Evolutionary conservation across 129 eudicot genomes (phyloP).

Genomic region (Cynara cardunculus): DNA sequence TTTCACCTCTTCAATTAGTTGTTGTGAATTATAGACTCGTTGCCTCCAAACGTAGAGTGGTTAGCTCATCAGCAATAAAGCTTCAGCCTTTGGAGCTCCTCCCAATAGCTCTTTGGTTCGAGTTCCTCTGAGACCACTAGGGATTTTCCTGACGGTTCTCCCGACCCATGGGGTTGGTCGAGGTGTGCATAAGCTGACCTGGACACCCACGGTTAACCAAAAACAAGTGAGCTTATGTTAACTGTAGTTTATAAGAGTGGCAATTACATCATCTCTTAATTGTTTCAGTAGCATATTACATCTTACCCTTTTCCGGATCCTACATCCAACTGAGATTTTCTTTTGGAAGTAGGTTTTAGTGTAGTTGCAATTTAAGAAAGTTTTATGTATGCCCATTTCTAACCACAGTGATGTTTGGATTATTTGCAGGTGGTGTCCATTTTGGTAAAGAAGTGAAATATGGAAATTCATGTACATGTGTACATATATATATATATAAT

Average conservation of each 20-base stretch:
- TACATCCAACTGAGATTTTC: too few relatives aligned
- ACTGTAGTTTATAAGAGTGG: background rate
- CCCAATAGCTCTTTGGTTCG: too few relatives aligned
- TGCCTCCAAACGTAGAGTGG: too few relatives aligned
- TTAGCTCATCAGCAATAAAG: too few relatives aligned
- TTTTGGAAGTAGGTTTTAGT: background rate
- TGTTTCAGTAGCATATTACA: too few relatives aligned
- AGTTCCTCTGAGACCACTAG: too few relatives aligned
- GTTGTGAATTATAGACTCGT: too few relatives aligned
- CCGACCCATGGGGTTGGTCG: too few relatives aligned
- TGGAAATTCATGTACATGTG: slow-evolving; percentile 13
- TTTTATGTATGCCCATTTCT: background rate
- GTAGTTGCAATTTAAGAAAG: background rate
- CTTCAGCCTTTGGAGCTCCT: too few relatives aligned
- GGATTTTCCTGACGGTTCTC: too few relatives aligned
- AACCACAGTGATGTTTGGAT: background rate
- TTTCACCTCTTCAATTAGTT: too few relatives aligned
- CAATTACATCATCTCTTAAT: background rate
- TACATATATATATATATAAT: slow-evolving; percentile 16
- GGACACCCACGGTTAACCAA: background rate
- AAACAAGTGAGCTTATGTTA: background rate
- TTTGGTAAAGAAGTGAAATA: slow-evolving; percentile 25
- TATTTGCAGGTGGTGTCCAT: slow-evolving; percentile 44
- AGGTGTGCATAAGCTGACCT: background rate
- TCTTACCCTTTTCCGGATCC: too few relatives aligned